These are phyloP conservation scores for Syncephalastrum sp. DNA, from an alignment of 371 early-diverging fungal genomes.

Conservation along the genomic window DNA sequence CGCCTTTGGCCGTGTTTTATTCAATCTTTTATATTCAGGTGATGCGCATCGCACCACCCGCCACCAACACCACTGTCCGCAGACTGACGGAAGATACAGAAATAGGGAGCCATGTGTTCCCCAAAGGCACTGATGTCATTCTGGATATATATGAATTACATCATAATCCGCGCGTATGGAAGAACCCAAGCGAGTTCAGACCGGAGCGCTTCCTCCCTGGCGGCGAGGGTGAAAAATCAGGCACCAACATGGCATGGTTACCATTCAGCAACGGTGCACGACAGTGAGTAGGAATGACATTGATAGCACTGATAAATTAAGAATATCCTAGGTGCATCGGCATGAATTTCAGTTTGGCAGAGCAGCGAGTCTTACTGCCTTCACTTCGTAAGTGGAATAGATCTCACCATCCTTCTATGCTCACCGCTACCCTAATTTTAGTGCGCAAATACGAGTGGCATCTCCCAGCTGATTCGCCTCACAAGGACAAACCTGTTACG, in stretches of 20 bases:
- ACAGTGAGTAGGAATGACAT: constrained; percentile 17
- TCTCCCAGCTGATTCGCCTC: constrained; percentile 16
- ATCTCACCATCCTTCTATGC: neutral
- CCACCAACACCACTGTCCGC: neutral
- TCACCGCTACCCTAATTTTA: neutral
- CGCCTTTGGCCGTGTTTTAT: neutral
- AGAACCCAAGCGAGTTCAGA: constrained; percentile 12
- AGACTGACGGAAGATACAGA: neutral
- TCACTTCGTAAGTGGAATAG: constrained; percentile 16
- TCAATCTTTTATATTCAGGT: neutral
- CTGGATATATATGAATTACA: constrained; percentile 19
- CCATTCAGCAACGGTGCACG: constrained; percentile 46
- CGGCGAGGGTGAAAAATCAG: neutral
- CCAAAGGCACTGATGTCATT: neutral
- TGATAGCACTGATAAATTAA: too few relatives aligned
- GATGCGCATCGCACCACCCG: constrained; percentile 1
- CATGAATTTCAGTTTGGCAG: constrained; percentile 26
- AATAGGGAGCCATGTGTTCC: neutral
- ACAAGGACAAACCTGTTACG: constrained; percentile 8
- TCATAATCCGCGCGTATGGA: constrained; percentile 15
- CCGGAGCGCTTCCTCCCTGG: constrained; percentile 17
- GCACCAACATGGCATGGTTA: constrained; percentile 22
- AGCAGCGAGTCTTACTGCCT: constrained; percentile 15
- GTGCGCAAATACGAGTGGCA: constrained; percentile 22
- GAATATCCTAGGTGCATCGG: constrained; percentile 9